phyloP scores from a whole-genome alignment of 2,329 filamentous ascomycete species.

The Verticillium dahliae region DNA sequence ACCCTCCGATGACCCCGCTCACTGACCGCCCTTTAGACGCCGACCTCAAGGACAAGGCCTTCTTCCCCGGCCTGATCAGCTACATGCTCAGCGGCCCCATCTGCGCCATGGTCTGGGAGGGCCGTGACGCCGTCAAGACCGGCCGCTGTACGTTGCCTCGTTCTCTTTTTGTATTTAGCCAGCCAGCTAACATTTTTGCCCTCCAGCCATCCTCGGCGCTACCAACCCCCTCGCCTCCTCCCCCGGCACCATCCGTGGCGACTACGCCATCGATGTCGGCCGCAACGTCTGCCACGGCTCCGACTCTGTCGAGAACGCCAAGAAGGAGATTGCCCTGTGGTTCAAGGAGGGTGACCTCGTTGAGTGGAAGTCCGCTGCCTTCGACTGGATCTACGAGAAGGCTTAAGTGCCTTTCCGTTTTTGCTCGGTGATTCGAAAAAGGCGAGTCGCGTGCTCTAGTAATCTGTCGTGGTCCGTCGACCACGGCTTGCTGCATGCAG shows the following conservation, averaged over 20 bases:
- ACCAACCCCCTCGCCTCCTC: conserved; percentile 95
- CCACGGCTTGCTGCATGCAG: neutral
- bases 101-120: conserved; percentile 99
- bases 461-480: neutral
- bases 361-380: conserved; percentile 75
- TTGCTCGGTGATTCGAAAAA: neutral
- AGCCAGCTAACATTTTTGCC: conserved; percentile 14
- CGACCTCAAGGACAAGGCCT: conserved; percentile 88
- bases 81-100: conserved; percentile 98
- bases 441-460: neutral
- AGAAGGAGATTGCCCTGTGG: conserved; percentile 99
- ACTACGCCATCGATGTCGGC: conserved; percentile 74
- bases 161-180: neutral
- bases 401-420: conserved; percentile 26
- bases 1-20: conserved; percentile 7
- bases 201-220: conserved; percentile 80
- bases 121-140: conserved; percentile 97
- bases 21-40: conserved; percentile 48
- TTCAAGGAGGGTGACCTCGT: conserved; percentile 85
- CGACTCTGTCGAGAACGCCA: conserved; percentile 95
- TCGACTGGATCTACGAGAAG: conserved; percentile 98
- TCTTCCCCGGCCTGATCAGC: conserved; percentile 90
- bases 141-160: conserved; percentile 64
- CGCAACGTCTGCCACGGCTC: conserved; percentile 99
- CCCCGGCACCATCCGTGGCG: conserved; percentile 96